Evolutionary conservation across 768 basidiomycete species (phyloP).

Genomic region (Kwoniella sp.): DNA sequence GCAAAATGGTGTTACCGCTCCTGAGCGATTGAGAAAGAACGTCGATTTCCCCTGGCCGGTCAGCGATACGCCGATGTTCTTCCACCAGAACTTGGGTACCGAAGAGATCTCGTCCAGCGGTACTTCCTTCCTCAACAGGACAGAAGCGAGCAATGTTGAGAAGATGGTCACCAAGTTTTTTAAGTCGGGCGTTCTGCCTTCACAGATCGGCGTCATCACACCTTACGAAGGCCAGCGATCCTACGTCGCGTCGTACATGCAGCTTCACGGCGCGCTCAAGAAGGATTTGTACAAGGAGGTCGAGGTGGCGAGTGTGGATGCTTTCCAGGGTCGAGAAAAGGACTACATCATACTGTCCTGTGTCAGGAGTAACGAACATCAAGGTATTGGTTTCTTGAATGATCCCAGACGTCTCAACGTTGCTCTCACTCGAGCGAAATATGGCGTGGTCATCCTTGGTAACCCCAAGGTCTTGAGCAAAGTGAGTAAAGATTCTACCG

Average conservation of each 20-base stretch:
- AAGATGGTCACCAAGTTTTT: slow-evolving; percentile 99
- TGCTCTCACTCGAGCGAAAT: slow-evolving; percentile 94
- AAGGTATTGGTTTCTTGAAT: slow-evolving; percentile 98
- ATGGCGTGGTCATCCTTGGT: slow-evolving; percentile 98
- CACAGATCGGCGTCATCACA: slow-evolving; percentile 96
- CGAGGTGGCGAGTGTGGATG: slow-evolving; percentile 97
- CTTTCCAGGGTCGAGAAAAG: slow-evolving; percentile 99
- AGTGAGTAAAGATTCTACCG: slow-evolving; percentile 61
- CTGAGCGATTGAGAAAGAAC: slow-evolving; percentile 93
- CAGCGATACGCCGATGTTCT: slow-evolving; percentile 98
- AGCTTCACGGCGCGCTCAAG: slow-evolving; percentile 98
- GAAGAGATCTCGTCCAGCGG: slow-evolving; percentile 99
- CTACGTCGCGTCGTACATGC: slow-evolving; percentile 99
- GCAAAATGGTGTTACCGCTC: slow-evolving; percentile 98
- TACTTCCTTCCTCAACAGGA: slow-evolving; percentile 97
- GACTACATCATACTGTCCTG: slow-evolving; percentile 99
- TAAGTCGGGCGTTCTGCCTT: slow-evolving; percentile 94
- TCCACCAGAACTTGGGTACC: slow-evolving; percentile 98
- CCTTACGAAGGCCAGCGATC: slow-evolving; percentile 99
- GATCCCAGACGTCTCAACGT: slow-evolving; percentile 96
- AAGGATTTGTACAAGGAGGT: slow-evolving; percentile 99
- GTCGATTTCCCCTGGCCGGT: slow-evolving; percentile 99
- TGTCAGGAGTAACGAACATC: slow-evolving; percentile 97
- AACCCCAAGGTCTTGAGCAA: slow-evolving; percentile 99
- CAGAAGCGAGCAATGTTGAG: slow-evolving; percentile 97